Base-by-base conservation (phyloP, 2,329 filamentous ascomycete genomes). In the Cladosporium sp. region DNA sequence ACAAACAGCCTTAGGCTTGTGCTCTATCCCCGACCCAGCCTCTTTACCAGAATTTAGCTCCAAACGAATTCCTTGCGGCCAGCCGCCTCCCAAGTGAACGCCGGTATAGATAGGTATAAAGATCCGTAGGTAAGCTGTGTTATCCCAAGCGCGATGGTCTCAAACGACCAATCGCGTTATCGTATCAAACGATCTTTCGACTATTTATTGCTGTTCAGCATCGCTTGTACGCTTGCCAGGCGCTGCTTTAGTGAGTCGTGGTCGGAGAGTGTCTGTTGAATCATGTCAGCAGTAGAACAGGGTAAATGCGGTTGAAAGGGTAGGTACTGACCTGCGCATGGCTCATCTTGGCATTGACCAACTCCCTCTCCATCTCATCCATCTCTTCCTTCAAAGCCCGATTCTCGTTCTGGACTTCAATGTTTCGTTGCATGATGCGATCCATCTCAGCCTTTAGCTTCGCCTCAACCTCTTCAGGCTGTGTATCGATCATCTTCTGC, bases 361-460 rank as follows among this genome's bases (percentile, higher is more conserved):
- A 82, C 77, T 93, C 89, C 78, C 93, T 91, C 82, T 98, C 95
- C 82, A 98, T 91, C 72, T 97, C 93, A 5, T 87, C 85, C 85
- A 97, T 86, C 74, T 95, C 91, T 75, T 96, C 94, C 79, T 97
- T 93, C 71, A 99, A 81, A 66, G 85, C 87, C 67, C 91, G 85
- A 74, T 98, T 99, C 80, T 97, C 92, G 72, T 96, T 93, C 74
- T 98, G 93, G 8, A 98, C 93, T 73, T 96, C 92, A 68, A 91
- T 86, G 76, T 98, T 98, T 67, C 93, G 88, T 78, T 92, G 89
- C 90, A 98, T 95, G 73, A 98, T 88, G 62, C 91, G 87, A 64
- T 97, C 93, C 80, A 96, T 93, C 79, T 98, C 94, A 12, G 86
- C 85, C 76, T 91, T 88, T 79, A 97, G 87, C 62, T 88, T 86